A percentile compares a stretch with the other conserved stretches of the same genome.
Evolutionary conservation across 2,329 filamentous ascomycete genomes (phyloP).

Genomic region (Immersiporthe knoxdaviesiana): DNA sequence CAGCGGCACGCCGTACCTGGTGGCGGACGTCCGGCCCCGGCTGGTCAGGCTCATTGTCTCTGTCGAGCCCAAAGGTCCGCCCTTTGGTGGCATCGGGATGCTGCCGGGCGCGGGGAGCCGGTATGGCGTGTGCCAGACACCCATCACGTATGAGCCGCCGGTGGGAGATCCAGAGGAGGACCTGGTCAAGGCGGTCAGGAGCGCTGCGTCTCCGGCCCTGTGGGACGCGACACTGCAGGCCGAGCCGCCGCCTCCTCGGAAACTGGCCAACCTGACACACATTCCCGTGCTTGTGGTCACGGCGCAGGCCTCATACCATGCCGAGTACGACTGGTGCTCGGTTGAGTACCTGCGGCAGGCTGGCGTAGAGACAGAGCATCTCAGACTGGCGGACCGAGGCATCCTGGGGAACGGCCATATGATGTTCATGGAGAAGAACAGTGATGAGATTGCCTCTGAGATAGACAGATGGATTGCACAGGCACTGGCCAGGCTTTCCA

Average conservation of each 20-base stretch:
- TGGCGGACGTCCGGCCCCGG: constrained; percentile 52
- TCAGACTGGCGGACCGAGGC: constrained; percentile 43
- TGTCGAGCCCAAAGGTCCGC: constrained; percentile 58
- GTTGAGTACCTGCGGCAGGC: constrained; percentile 48
- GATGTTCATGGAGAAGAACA: constrained; percentile 55
- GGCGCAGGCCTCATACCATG: constrained; percentile 48
- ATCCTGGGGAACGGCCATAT: constrained; percentile 52
- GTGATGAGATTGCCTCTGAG: constrained; percentile 39
- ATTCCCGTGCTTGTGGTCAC: constrained; percentile 46
- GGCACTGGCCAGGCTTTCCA: neutral
- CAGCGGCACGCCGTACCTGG: constrained; percentile 49
- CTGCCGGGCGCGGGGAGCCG: neutral
- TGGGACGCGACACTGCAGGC: constrained; percentile 40
- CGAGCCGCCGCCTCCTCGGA: constrained; percentile 39
- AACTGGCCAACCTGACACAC: constrained; percentile 41
- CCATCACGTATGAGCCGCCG: constrained; percentile 10
- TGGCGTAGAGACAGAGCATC: constrained; percentile 39
- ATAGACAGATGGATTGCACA: constrained; percentile 9
- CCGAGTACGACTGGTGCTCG: constrained; percentile 49
- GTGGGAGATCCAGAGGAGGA: constrained; percentile 1
- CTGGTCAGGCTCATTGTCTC: constrained; percentile 53
- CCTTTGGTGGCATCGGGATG: constrained; percentile 39
- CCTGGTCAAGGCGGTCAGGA: neutral
- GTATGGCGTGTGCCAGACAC: constrained; percentile 7
- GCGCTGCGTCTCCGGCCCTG: neutral